A percentile compares a stretch with the other conserved stretches of the same genome.
Evolutionary conservation across 2,329 filamentous ascomycete species (phyloP).

Genomic region (Leptographium flavum): DNA sequence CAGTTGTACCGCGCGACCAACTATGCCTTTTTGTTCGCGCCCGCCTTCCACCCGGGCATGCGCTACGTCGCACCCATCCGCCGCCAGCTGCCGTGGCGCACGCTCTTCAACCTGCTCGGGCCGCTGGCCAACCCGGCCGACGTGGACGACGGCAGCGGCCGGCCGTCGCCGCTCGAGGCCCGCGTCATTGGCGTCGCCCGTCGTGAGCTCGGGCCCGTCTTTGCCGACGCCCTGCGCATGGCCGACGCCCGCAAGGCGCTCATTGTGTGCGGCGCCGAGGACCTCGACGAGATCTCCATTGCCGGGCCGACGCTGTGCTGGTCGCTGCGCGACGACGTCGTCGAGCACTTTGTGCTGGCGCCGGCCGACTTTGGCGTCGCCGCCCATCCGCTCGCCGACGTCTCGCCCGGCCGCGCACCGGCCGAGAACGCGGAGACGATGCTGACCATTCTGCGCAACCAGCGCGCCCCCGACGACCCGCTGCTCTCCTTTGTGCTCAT

Average conservation of each 20-base stretch:
- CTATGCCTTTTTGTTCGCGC: constrained; percentile 91
- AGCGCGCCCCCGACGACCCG: constrained; percentile 62
- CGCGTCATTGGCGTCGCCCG: constrained; percentile 88
- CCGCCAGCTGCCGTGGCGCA: constrained; percentile 80
- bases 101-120: constrained; percentile 93
- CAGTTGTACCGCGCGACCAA: constrained; percentile 67
- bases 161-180: constrained; percentile 47
- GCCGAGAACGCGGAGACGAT: constrained; percentile 79
- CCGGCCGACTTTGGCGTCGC: constrained; percentile 80
- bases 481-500: constrained; percentile 89
- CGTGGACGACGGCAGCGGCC: constrained; percentile 22
- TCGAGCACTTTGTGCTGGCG: constrained; percentile 65
- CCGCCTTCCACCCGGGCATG: constrained; percentile 94
- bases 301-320: constrained; percentile 83
- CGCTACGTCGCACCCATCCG: constrained; percentile 74
- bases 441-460: constrained; percentile 57
- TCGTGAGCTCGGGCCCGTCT: constrained; percentile 73
- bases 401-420: constrained; percentile 75
- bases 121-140: constrained; percentile 87
- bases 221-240: constrained; percentile 69
- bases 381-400: constrained; percentile 57
- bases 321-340: constrained; percentile 44
- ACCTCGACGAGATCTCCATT: constrained; percentile 89
- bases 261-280: constrained; percentile 79
- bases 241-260: constrained; percentile 70